A percentile compares a stretch with the other conserved stretches of the same genome.
phyloP scores from a whole-genome alignment of 805 yeast genomes.

The Pichia phayaonensis region DNA sequence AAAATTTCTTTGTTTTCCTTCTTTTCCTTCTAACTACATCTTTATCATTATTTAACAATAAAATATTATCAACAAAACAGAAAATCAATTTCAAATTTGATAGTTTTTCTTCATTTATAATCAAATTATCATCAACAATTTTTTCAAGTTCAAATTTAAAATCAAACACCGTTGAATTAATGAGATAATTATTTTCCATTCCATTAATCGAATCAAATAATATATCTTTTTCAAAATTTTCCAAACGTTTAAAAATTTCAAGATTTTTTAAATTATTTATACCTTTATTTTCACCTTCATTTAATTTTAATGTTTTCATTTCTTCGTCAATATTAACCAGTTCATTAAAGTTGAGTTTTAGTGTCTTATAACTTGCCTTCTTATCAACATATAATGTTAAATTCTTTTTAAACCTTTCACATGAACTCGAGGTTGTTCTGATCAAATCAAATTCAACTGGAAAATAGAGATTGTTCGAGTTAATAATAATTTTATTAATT shows the following conservation, averaged over 20 bases:
- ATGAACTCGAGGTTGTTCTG: conserved; percentile 30
- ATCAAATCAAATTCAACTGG: conserved; percentile 32
- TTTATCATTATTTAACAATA: conserved; percentile 2
- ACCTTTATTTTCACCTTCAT: neutral
- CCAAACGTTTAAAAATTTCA: conserved; percentile 16
- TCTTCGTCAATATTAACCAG: conserved; percentile 4
- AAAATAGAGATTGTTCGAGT: conserved; percentile 36
- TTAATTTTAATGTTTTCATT: neutral
- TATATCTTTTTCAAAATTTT: conserved; percentile 17
- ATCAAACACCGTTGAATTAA: conserved; percentile 43
- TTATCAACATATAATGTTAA: conserved; percentile 47
- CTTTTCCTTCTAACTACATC: neutral
- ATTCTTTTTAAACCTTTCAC: conserved; percentile 34
- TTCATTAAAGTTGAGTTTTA: conserved; percentile 17
- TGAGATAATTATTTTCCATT: conserved; percentile 12
- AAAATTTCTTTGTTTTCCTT: conserved; percentile 10
- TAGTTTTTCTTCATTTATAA: conserved; percentile 40
- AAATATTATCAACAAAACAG: conserved; percentile 46
- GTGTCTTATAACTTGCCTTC: conserved; percentile 33
- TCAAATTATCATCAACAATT: conserved; percentile 35
- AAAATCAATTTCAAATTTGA: conserved; percentile 59
- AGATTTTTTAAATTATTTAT: conserved; percentile 14
- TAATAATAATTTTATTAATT: conserved; percentile 41
- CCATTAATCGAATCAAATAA: conserved; percentile 8
- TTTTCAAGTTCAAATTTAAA: conserved; percentile 43